phyloP scores from a whole-genome alignment of 352 stramenopile genomes.

The Pythium aristosporum region DNA sequence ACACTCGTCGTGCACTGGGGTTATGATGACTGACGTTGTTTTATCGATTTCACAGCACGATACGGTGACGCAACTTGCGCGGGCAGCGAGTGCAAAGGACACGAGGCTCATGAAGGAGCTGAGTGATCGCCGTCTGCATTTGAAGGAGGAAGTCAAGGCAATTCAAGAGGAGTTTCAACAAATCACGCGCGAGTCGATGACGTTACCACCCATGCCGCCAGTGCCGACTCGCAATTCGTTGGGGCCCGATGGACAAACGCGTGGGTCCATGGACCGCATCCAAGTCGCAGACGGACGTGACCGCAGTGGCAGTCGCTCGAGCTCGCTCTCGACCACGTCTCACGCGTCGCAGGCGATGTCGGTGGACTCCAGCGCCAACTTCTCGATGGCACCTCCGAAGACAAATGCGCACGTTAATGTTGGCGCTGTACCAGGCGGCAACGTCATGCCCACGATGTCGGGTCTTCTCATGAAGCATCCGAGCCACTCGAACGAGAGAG shows the following conservation, averaged over 20 bases:
- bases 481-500: conserved; percentile 76
- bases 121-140: conserved; percentile 47
- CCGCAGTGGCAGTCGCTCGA: conserved; percentile 27
- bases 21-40: neutral
- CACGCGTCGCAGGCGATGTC: conserved; percentile 49
- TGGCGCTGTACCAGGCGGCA: neutral
- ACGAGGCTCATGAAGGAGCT: conserved; percentile 43
- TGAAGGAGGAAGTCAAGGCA: conserved; percentile 77
- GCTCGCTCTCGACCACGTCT: conserved; percentile 49
- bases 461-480: conserved; percentile 74
- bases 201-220: conserved; percentile 20
- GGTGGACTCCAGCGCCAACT: conserved; percentile 46
- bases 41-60: conserved; percentile 42
- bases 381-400: conserved; percentile 8
- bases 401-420: conserved; percentile 9
- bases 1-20: neutral
- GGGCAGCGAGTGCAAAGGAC: conserved; percentile 57
- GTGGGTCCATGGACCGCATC: conserved; percentile 15
- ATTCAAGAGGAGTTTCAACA: conserved; percentile 53
- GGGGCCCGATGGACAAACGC: conserved; percentile 1
- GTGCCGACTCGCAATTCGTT: conserved; percentile 19
- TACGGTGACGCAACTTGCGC: conserved; percentile 57
- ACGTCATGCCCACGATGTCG: conserved; percentile 39
- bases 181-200: conserved; percentile 28
- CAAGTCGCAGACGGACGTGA: conserved; percentile 17